Percentiles rank a stretch among this genome's conserved stretches.
These are phyloP conservation scores for Rubus idaeus DNA, from an alignment of 306 rosid species.

Conservation along the genomic window DNA sequence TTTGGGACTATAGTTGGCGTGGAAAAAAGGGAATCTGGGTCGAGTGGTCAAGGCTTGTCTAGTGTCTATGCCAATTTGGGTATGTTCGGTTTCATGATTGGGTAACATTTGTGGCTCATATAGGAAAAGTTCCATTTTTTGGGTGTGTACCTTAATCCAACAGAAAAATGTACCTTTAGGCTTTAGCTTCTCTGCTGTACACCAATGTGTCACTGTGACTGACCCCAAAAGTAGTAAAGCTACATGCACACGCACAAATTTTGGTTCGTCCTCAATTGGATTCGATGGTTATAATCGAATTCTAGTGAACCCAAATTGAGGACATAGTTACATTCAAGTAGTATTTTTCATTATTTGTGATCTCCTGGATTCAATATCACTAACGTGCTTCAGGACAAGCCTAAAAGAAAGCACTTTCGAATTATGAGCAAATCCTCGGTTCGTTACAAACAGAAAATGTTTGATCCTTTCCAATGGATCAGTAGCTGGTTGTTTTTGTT, in stretches of 20 bases:
- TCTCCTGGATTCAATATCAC: neutral
- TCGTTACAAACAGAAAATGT: neutral
- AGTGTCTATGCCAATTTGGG: slow-evolving; percentile 10
- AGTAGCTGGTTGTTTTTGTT: neutral
- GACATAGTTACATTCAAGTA: neutral
- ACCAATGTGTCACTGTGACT: neutral
- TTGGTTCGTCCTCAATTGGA: neutral
- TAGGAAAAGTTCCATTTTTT: slow-evolving; percentile 10
- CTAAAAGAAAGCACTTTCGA: neutral
- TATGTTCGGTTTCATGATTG: neutral
- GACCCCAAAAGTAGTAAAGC: neutral
- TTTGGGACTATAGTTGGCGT: neutral
- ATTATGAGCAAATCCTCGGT: neutral
- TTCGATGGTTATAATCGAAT: neutral
- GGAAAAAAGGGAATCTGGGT: slow-evolving; percentile 16
- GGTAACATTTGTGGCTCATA: slow-evolving; percentile 6
- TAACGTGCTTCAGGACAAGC: neutral
- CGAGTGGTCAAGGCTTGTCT: slow-evolving; percentile 13
- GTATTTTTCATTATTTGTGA: neutral
- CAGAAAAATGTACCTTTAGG: neutral
- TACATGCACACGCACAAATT: neutral
- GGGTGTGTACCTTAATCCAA: neutral
- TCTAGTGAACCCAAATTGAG: too few relatives aligned
- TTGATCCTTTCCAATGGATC: too few relatives aligned
- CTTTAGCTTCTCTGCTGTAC: neutral